Evolutionary conservation across 352 stramenopile genomes (phyloP).

Genomic region (Pythium biforme): DNA sequence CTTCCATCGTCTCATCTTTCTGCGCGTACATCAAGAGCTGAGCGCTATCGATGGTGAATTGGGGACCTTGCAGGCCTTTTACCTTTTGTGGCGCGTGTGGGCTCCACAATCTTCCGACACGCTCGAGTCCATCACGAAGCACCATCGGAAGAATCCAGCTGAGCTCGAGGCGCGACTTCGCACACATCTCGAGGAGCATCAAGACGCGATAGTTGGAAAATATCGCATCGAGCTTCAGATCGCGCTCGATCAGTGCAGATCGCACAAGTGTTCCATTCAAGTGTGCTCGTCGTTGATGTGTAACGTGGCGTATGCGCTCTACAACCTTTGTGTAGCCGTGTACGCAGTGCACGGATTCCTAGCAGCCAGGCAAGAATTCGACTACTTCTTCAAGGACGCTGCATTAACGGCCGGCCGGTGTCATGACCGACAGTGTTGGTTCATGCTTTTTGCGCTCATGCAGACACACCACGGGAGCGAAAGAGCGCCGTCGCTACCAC

Average conservation of each 20-base stretch:
- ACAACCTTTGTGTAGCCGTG: constrained; percentile 61
- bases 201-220: constrained; percentile 25
- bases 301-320: constrained; percentile 44
- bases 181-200: constrained; percentile 23
- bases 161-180: constrained; percentile 22
- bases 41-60: neutral
- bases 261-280: neutral
- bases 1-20: constrained; percentile 59
- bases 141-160: constrained; percentile 28
- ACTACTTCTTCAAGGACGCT: constrained; percentile 14
- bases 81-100: constrained; percentile 28
- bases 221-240: constrained; percentile 49
- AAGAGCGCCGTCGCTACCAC: constrained; percentile 39
- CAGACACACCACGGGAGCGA: constrained; percentile 46
- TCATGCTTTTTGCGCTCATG: constrained; percentile 57
- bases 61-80: constrained; percentile 8
- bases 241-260: constrained; percentile 32
- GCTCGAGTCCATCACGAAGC: constrained; percentile 41
- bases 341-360: constrained; percentile 54
- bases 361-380: constrained; percentile 48
- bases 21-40: constrained; percentile 32
- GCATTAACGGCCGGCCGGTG: constrained; percentile 18
- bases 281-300: neutral
- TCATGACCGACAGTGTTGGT: neutral
- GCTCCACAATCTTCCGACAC: constrained; percentile 27